A percentile compares a stretch with the other conserved stretches of the same genome.
Conservation (phyloP, 352 stramenopile species). For the Phytophthora vignae region DNA sequence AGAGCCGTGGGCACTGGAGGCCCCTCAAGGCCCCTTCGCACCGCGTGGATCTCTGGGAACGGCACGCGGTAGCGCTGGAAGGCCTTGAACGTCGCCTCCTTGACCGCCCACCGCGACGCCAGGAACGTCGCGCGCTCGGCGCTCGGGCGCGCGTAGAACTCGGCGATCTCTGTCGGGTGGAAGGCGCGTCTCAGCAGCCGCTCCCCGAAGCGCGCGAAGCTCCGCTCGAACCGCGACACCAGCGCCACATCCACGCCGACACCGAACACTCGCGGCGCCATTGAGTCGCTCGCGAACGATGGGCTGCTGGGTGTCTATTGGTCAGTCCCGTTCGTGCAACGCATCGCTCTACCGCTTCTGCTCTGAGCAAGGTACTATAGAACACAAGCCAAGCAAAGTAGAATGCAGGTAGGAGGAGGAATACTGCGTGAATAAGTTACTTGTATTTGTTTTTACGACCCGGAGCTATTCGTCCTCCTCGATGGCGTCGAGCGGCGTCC, state of each 20-base stretch:
- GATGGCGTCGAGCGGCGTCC: slow-evolving; percentile 57
- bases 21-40: slow-evolving; percentile 7
- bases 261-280: slow-evolving; percentile 56
- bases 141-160: slow-evolving; percentile 56
- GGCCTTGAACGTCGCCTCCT: slow-evolving; percentile 87
- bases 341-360: no score
- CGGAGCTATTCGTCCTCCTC: slow-evolving; percentile 43
- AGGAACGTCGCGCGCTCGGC: slow-evolving; percentile 61
- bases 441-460: neutral
- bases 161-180: slow-evolving; percentile 69
- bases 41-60: slow-evolving; percentile 76
- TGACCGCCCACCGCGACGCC: slow-evolving; percentile 84
- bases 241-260: slow-evolving; percentile 80
- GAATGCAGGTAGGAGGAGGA: no score
- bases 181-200: slow-evolving; percentile 70
- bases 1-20: slow-evolving; percentile 34
- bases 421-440: slow-evolving; percentile 30
- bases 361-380: neutral
- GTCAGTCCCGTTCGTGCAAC: neutral
- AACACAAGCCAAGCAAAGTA: no score
- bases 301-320: neutral
- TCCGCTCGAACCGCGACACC: slow-evolving; percentile 62
- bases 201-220: slow-evolving; percentile 64
- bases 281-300: neutral
- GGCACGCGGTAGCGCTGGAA: slow-evolving; percentile 82